Percentiles rank a stretch among this genome's conserved stretches.
Conservation (phyloP, 108 stramenopile genomes). For the Nannochloropsis oceanica region DNA sequence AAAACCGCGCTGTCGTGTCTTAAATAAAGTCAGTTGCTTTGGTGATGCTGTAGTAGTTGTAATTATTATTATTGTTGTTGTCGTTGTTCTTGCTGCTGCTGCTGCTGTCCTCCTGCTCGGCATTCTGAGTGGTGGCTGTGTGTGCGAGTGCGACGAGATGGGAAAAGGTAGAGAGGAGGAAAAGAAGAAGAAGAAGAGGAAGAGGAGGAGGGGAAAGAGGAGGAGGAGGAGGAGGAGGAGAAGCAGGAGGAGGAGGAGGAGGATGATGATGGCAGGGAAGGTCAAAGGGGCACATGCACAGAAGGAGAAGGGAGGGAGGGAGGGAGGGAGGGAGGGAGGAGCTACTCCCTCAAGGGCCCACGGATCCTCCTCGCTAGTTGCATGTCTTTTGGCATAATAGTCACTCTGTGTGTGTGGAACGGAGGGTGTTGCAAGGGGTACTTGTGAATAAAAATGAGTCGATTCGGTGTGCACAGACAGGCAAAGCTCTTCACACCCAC, state of each 20-base stretch:
- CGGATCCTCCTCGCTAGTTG: conserved; percentile 41
- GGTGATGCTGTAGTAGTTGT: too few species aligned
- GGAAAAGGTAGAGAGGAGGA: too few species aligned
- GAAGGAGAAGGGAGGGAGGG: neutral
- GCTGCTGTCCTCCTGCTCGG: too few species aligned
- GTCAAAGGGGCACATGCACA: neutral
- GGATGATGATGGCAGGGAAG: neutral
- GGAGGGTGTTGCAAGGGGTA: too few species aligned
- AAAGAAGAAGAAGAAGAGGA: too few species aligned
- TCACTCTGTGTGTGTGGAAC: conserved; percentile 84
- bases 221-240: neutral
- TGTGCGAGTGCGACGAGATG: too few species aligned
- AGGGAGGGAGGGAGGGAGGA: neutral
- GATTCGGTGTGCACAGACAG: neutral
- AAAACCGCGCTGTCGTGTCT: too few species aligned
- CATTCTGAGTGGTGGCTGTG: too few species aligned
- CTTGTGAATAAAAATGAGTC: neutral
- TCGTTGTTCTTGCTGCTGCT: too few species aligned
- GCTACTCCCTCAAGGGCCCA: neutral
- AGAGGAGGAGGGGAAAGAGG: neutral
- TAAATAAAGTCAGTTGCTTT: too few species aligned
- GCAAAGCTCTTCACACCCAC: neutral
- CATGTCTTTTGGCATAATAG: conserved; percentile 95
- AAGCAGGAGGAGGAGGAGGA: neutral
- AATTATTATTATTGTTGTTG: too few species aligned